A percentile compares a stretch with the other conserved stretches of the same genome.
Conservation (phyloP, 2,329 filamentous ascomycete species). For the Aspergillus piperis region DNA sequence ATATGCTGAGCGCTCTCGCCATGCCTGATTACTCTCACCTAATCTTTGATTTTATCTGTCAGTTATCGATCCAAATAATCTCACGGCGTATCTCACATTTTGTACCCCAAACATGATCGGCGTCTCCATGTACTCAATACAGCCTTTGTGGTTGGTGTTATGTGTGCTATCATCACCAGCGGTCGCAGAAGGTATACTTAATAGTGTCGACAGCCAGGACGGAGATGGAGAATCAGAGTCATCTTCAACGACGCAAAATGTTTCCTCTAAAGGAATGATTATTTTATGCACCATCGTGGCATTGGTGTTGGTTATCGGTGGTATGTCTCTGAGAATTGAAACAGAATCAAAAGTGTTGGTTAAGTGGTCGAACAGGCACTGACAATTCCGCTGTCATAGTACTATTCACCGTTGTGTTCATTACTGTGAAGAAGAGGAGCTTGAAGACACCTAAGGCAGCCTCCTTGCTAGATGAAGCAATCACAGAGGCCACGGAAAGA, state of each 20-base stretch:
- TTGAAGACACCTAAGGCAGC: conserved; percentile 23
- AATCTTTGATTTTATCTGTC: background rate
- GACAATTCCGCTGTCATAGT: conserved; percentile 11
- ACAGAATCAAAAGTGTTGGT: no score
- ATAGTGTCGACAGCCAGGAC: conserved; percentile 18
- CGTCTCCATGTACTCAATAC: conserved; percentile 7
- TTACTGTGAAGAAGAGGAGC: conserved; percentile 23
- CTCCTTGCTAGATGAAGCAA: conserved; percentile 14
- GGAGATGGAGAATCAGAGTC: conserved; percentile 15
- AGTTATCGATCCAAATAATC: no score
- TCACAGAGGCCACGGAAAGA: conserved; percentile 19
- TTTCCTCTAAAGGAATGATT: conserved; percentile 24
- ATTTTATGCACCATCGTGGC: conserved; percentile 22
- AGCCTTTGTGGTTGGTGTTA: background rate
- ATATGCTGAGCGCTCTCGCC: conserved; percentile 2
- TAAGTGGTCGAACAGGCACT: background rate
- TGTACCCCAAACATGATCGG: no score
- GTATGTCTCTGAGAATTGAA: conserved; percentile 10
- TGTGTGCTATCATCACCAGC: conserved; percentile 13
- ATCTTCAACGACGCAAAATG: conserved; percentile 8
- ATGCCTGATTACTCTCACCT: background rate
- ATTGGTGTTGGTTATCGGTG: conserved; percentile 23
- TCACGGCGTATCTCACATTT: background rate
- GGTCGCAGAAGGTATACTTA: conserved; percentile 15
- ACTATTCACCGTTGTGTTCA: conserved; percentile 20